A percentile compares a stretch with the other conserved stretches of the same genome.
These are phyloP conservation scores for Hyaloscypha finlandica DNA, from an alignment of 495 filamentous ascomycete species.

Conservation along the genomic window DNA sequence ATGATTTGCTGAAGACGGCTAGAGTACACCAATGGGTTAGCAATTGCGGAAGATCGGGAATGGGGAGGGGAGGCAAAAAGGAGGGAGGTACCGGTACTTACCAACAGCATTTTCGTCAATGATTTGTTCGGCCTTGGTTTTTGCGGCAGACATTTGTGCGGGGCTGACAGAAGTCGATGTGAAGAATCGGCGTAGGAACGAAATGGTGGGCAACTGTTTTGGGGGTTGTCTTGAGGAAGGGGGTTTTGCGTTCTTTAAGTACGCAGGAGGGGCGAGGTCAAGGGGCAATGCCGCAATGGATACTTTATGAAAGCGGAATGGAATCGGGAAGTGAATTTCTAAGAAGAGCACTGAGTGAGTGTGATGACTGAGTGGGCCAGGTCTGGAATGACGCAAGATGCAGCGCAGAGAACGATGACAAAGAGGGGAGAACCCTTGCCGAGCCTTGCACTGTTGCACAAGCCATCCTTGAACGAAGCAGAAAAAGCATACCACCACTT, in stretches of 20 bases:
- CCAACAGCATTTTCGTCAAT: conserved; percentile 92
- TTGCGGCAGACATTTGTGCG: conserved; percentile 79
- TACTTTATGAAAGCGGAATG: neutral
- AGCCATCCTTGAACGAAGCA: neutral
- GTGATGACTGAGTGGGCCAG: conserved; percentile 5
- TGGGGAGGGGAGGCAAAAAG: conserved; percentile 21
- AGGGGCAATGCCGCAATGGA: neutral
- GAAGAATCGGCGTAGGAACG: conserved; percentile 78
- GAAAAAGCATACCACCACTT: neutral
- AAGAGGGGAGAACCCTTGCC: neutral
- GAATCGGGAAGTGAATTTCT: neutral
- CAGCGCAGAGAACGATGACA: neutral
- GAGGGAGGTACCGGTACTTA: conserved; percentile 47
- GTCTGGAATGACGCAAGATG: neutral
- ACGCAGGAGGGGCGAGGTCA: neutral
- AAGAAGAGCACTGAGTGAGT: neutral
- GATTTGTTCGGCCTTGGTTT: conserved; percentile 79
- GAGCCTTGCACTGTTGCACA: neutral
- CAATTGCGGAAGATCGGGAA: neutral
- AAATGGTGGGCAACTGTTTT: conserved; percentile 59
- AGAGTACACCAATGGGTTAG: neutral
- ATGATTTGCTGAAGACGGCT: conserved; percentile 96
- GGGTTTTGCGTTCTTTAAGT: conserved; percentile 4
- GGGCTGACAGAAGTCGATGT: conserved; percentile 56
- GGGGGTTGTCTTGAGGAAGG: conserved; percentile 7